phyloP scores from a whole-genome alignment of 1,139 yeast genomes.

The Geotrichum phurueaensis region DNA sequence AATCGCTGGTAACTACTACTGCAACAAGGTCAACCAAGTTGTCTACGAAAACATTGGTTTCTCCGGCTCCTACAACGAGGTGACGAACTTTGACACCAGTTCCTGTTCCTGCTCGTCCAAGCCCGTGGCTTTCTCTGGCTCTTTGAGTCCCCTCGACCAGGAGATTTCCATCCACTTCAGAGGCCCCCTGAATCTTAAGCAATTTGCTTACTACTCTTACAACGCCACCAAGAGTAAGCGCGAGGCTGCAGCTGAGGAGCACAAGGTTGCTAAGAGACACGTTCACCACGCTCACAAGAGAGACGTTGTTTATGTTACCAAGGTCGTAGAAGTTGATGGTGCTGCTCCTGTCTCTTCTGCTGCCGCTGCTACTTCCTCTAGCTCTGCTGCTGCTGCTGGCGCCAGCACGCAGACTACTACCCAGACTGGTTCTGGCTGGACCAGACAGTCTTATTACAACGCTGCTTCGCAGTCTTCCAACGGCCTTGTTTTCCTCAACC shows the following conservation, averaged over 20 bases:
- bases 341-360: neutral
- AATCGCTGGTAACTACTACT: conserved; percentile 71
- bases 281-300: conserved; percentile 56
- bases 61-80: conserved; percentile 70
- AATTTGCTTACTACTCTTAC: conserved; percentile 65
- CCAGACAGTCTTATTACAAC: conserved; percentile 65
- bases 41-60: conserved; percentile 69
- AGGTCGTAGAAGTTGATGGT: neutral
- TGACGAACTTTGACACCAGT: conserved; percentile 61
- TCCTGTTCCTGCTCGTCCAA: conserved; percentile 57
- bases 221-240: conserved; percentile 27
- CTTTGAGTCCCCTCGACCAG: conserved; percentile 77
- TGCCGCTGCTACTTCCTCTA: conserved; percentile 23
- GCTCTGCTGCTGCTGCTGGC: conserved; percentile 27
- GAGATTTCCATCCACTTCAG: conserved; percentile 90
- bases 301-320: conserved; percentile 31
- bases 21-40: conserved; percentile 62
- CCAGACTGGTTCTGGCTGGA: conserved; percentile 45
- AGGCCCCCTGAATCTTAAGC: conserved; percentile 76
- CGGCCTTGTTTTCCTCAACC: conserved; percentile 78
- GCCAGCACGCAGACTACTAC: conserved; percentile 26
- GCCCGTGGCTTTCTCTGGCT: conserved; percentile 57
- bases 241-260: neutral
- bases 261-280: conserved; percentile 35
- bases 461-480: conserved; percentile 50